Percentiles rank a stretch among this genome's conserved stretches.
Evolutionary conservation across 1,284 basidiomycete species (phyloP).

Genomic region (Ustilago nuda): DNA sequence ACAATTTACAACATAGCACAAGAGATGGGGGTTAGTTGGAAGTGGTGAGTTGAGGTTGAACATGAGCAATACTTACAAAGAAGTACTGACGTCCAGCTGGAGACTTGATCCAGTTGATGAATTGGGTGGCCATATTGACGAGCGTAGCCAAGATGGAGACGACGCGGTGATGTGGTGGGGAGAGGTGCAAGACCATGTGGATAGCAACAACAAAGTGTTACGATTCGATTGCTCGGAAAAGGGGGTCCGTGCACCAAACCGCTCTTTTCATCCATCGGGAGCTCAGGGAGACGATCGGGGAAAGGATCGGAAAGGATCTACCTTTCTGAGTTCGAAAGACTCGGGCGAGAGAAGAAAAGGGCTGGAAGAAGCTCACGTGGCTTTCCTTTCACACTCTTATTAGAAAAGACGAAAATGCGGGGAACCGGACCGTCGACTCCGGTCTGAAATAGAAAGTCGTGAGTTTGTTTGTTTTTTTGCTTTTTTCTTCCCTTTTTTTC

Average conservation of each 20-base stretch:
- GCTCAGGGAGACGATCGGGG: no score
- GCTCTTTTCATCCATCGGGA: no score
- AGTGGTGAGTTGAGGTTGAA: background rate
- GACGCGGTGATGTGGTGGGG: background rate
- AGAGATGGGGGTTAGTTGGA: background rate
- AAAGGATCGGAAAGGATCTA: no score
- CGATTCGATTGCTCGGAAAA: constrained; percentile 3
- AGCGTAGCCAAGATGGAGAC: background rate
- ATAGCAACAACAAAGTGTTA: constrained; percentile 2
- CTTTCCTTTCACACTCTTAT: background rate
- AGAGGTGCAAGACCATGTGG: background rate
- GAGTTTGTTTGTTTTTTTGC: background rate
- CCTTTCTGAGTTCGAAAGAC: background rate
- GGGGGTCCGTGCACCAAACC: background rate
- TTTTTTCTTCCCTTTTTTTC: no score
- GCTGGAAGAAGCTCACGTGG: background rate
- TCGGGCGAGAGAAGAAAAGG: background rate
- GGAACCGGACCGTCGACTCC: background rate
- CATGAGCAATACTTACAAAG: constrained; percentile 53
- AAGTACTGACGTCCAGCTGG: constrained; percentile 68
- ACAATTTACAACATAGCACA: background rate
- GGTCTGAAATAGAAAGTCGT: background rate
- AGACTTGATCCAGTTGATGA: constrained; percentile 64
- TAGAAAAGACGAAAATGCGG: background rate
- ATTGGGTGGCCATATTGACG: constrained; percentile 58